Evolutionary conservation across 2,329 filamentous ascomycete genomes (phyloP), one percentile per base, ranked within the genome.

Genomic region (Microdochium nivale): DNA sequence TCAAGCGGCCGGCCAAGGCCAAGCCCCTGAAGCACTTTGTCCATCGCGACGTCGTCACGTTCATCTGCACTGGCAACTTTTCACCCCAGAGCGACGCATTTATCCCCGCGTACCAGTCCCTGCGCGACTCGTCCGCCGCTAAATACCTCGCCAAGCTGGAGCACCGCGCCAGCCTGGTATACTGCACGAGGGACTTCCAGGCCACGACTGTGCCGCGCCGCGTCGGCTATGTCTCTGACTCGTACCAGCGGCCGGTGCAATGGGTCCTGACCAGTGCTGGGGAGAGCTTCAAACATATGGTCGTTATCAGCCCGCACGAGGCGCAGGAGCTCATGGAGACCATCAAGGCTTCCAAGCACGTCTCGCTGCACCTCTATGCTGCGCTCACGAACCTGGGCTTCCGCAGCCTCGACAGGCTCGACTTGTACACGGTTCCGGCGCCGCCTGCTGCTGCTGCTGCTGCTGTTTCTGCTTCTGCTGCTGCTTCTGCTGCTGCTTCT

Each of bases 231-330:
- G 19, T 51, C 5, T 58, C 67, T 0, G 78, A 84, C 54, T 58
- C 62, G 0, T 85, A 72, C 55, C 70, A 79, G 46, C 67, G 80
- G 0, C 70, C 75, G 0, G 77, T 82, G 0, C 72, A 80, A 13
- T 85, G 77, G 75, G 53, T 84, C 2, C 54, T 82, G 2, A 73
- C 69, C 14, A 62, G 54, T 9, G 55, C 25, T 5, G 56, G 56
- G 40, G 14, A 7, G 16, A 19, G 3, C 14, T 11, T 44, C 16
- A 50, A 50, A 1, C 51, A 57, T 16, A 59, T 81, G 19, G 53
- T 86, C 0, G 63, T 87, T 23, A 70, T 87, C 58, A 86, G 81
- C 55, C 79, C 80, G 0, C 78, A 65, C 25, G 86, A 88, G 56
- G 84, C 79, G 0, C 70, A 87, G 2, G 16, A 64, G 2, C 63